Conservation (phyloP, 768 basidiomycete genomes). For the Termitomyces titanicus region DNA sequence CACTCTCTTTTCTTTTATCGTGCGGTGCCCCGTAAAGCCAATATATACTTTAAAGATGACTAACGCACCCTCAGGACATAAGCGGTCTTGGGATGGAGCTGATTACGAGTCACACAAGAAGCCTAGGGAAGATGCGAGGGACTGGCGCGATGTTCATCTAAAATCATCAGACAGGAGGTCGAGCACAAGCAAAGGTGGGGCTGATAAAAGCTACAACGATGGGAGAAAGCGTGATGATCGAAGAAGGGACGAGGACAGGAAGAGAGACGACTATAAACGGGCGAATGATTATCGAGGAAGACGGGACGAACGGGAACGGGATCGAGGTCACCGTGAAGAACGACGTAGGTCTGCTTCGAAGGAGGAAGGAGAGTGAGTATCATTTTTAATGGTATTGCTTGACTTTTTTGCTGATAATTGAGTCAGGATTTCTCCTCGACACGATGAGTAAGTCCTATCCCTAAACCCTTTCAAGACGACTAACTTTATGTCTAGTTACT, state of each 20-base stretch:
- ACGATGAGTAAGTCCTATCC: background rate
- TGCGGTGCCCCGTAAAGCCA: constrained; percentile 78
- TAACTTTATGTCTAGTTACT: background rate
- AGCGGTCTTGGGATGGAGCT: constrained; percentile 70
- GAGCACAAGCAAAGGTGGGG: constrained; percentile 30
- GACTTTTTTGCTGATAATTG: background rate
- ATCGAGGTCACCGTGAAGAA: constrained; percentile 22
- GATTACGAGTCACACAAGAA: constrained; percentile 50
- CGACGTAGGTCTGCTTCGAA: constrained; percentile 27
- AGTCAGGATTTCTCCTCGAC: constrained; percentile 4
- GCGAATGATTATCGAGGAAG: constrained; percentile 31
- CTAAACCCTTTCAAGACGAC: constrained; percentile 2
- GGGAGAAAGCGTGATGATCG: constrained; percentile 27
- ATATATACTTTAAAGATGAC: constrained; percentile 53
- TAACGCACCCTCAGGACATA: constrained; percentile 82
- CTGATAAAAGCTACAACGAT: constrained; percentile 29
- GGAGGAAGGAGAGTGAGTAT: constrained; percentile 94
- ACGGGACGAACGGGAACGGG: constrained; percentile 24
- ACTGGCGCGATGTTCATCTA: constrained; percentile 71
- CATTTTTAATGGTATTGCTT: background rate
- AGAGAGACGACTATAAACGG: constrained; percentile 33
- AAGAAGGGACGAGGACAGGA: constrained; percentile 29
- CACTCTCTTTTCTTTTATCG: constrained; percentile 45
- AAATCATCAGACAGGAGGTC: constrained; percentile 31
- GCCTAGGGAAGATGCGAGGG: constrained; percentile 49